Evolutionary conservation across 805 yeast species (phyloP).

Genomic region (Sugiyamaella floridensis): DNA sequence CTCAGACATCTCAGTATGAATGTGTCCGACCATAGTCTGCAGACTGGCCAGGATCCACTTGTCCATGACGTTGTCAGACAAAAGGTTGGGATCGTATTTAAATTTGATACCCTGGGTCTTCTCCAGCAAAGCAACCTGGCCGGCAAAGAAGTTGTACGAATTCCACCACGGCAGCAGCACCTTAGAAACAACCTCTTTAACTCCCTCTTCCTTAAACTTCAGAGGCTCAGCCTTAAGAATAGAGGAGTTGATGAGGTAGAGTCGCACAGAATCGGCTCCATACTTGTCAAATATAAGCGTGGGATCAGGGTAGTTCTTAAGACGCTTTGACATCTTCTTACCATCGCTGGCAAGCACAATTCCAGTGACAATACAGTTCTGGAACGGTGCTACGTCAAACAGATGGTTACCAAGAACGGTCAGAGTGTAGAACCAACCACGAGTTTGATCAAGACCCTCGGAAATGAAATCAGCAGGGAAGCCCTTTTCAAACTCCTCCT

Average conservation of each 20-base stretch:
- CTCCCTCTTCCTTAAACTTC: conserved; percentile 98
- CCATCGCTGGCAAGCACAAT: conserved; percentile 97
- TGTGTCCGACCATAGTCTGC: conserved; percentile 80
- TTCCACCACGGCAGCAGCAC: conserved; percentile 98
- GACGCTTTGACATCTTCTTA: conserved; percentile 97
- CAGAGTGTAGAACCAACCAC: conserved; percentile 99
- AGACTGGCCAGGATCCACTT: conserved; percentile 95
- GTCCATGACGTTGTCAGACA: conserved; percentile 89
- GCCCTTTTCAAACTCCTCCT: conserved; percentile 58
- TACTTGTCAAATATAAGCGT: conserved; percentile 68
- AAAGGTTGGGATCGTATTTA: conserved; percentile 57
- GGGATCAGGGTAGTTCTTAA: conserved; percentile 98
- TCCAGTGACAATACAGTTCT: conserved; percentile 94
- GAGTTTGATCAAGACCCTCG: conserved; percentile 98
- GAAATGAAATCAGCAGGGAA: conserved; percentile 98
- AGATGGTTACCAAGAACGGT: conserved; percentile 93
- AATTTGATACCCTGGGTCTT: conserved; percentile 68
- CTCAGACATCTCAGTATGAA: conserved; percentile 82
- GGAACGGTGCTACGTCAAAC: conserved; percentile 86
- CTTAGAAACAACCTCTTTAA: conserved; percentile 92
- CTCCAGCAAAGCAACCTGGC: conserved; percentile 77
- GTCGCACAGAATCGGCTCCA: conserved; percentile 97
- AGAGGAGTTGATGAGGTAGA: conserved; percentile 94
- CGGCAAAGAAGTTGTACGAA: conserved; percentile 92
- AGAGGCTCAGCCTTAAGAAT: conserved; percentile 94